Base-by-base conservation (phyloP, 2,329 filamentous ascomycete species). In the Tolypocladium ovalisporum region DNA sequence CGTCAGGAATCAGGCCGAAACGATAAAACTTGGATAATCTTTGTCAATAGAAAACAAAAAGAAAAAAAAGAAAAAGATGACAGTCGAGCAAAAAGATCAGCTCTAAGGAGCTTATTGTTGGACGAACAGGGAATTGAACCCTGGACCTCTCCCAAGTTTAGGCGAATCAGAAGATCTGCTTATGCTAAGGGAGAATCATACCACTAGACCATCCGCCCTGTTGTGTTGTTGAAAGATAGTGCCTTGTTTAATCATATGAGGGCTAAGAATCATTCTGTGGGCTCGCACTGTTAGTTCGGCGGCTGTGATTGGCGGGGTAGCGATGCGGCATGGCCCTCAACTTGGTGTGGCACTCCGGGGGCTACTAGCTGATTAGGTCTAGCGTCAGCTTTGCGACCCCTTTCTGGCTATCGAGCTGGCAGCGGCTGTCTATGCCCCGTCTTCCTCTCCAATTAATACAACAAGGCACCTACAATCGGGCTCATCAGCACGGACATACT, bases 111-210 rank as follows among this genome's bases (percentile, higher is more conserved):
- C 52, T 8, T 1, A 7, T 17, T 54, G 22, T 37, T 58, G 57
- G 57, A 58, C 54, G 44, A 55, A 58, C 57, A 54, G 57, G 57
- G 57, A 58, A 58, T 56, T 55, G 57, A 58, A 58, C 57, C 54
- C 54, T 49, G 54, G 54, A 58, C 54, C 54, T 58, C 56, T 57
- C 52, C 49, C 57, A 1, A 35, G 17, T 0, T n/a, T 27, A 5
- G 52, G 51, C 51, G 17, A 37, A 40, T 54, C 52, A 42, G 7
- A 40, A 2, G 36, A 37, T 24, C 32, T 39, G 52, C 34, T 37
- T 24, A 19, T 54, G 52, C 52, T 54, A 54, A 54, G 52, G 36
- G 36, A 54, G 52, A 37, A 40, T 54, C 36, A 54, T 54, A 54
- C 52, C 52, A 54, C 52, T 54, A 54, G 36, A 54, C 52, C 52